phyloP scores from a whole-genome alignment of 768 basidiomycete genomes.

The Lactifluus pinguis region DNA sequence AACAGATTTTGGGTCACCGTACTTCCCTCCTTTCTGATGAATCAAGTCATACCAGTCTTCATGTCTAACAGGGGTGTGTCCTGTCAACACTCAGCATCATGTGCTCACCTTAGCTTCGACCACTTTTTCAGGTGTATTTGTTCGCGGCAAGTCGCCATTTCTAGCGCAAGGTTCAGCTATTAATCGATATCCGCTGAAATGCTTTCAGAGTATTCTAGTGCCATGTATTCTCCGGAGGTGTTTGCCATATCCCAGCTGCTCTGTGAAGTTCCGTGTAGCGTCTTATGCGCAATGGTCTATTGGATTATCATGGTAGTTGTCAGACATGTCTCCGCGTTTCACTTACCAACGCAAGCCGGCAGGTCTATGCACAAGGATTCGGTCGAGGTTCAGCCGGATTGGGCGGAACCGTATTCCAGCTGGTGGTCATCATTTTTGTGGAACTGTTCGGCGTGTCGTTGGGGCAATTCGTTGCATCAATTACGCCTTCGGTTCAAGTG shows the following conservation, averaged over 20 bases:
- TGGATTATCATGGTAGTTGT: constrained; percentile 58
- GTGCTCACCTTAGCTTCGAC: not conserved
- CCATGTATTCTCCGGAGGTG: constrained; percentile 79
- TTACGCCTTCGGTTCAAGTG: constrained; percentile 65
- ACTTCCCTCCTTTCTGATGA: constrained; percentile 67
- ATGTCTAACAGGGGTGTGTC: constrained; percentile 52
- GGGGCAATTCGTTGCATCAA: constrained; percentile 63
- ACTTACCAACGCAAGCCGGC: not conserved
- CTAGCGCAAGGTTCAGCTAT: not conserved
- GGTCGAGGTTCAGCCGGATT: constrained; percentile 52
- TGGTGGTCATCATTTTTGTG: constrained; percentile 62
- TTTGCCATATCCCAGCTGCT: constrained; percentile 78
- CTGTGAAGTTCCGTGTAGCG: constrained; percentile 71
- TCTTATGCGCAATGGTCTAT: constrained; percentile 63
- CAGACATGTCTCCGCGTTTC: not conserved
- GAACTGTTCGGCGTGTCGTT: constrained; percentile 66
- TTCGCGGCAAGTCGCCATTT: constrained; percentile 19
- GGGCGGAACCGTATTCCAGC: constrained; percentile 62
- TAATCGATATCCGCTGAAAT: not conserved
- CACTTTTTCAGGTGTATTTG: constrained; percentile 29
- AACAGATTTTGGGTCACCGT: constrained; percentile 53
- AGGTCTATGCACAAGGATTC: constrained; percentile 57
- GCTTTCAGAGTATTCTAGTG: constrained; percentile 58
- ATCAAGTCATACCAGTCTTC: constrained; percentile 77
- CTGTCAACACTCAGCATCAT: not conserved